Conservation (phyloP, 305 asterid species). For the Solanum aculeatissimum region DNA sequence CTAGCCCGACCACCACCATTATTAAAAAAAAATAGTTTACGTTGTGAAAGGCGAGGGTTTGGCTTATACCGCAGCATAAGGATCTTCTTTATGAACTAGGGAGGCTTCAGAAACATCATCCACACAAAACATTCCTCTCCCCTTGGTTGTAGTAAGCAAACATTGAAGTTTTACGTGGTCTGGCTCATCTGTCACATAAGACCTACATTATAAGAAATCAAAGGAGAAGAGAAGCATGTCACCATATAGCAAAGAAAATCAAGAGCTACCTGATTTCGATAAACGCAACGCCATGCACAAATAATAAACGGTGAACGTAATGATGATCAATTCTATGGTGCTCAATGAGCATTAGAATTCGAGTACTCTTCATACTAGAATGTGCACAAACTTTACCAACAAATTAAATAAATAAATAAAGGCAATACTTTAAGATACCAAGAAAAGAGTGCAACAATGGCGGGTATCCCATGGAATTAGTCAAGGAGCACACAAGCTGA, state of each 20-base stretch:
- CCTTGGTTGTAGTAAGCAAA: slow-evolving; percentile 39
- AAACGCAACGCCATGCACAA: neutral
- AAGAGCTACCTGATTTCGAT: neutral
- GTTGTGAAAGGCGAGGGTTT: neutral
- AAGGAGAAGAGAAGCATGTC: slow-evolving; percentile 13
- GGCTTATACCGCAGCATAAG: slow-evolving; percentile 71
- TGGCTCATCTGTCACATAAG: slow-evolving; percentile 57
- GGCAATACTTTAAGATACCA: neutral
- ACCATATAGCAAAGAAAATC: neutral
- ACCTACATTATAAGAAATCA: slow-evolving; percentile 53
- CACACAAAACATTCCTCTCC: slow-evolving; percentile 57
- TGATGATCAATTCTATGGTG: neutral
- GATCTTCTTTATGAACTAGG: slow-evolving; percentile 74
- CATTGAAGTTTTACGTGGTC: slow-evolving; percentile 32
- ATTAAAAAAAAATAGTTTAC: neutral
- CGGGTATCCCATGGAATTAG: neutral
- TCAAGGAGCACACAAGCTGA: neutral
- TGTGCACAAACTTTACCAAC: neutral
- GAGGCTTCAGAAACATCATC: slow-evolving; percentile 48
- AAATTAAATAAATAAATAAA: neutral
- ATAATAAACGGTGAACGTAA: neutral
- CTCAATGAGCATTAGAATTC: neutral
- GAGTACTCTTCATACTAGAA: neutral
- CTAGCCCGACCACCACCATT: neutral
- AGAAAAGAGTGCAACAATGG: neutral